phyloP scores from a whole-genome alignment of 805 yeast species.

The Spathaspora gorwiae region DNA sequence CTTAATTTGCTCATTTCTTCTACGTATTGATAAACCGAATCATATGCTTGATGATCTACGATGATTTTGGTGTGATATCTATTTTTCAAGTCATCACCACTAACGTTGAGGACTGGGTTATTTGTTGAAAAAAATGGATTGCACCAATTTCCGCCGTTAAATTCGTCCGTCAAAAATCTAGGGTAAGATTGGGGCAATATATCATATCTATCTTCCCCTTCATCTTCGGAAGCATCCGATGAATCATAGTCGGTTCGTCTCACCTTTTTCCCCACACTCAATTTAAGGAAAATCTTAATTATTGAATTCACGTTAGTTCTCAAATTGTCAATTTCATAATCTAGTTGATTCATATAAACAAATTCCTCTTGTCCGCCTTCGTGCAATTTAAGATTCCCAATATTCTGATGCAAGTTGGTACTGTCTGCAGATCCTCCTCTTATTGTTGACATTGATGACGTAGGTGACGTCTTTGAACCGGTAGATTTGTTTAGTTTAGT shows the following conservation, averaged over 20 bases:
- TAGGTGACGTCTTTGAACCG: constrained; percentile 7
- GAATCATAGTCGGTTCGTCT: constrained; percentile 32
- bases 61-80: constrained; percentile 40
- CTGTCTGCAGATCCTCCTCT: constrained; percentile 4
- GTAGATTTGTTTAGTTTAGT: constrained; percentile 20
- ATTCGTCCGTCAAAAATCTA: constrained; percentile 58
- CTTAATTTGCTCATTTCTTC: constrained; percentile 36
- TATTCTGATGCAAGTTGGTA: background rate
- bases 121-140: constrained; percentile 54
- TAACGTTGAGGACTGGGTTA: constrained; percentile 33
- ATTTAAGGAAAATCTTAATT: constrained; percentile 23
- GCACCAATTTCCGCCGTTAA: constrained; percentile 77
- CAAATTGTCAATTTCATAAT: constrained; percentile 34
- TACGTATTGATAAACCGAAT: constrained; percentile 29
- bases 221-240: constrained; percentile 33
- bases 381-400: background rate
- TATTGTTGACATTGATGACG: constrained; percentile 17
- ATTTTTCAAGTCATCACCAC: constrained; percentile 41
- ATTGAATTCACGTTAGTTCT: constrained; percentile 27
- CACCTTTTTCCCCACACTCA: constrained; percentile 31
- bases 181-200: constrained; percentile 64
- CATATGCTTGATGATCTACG: constrained; percentile 47
- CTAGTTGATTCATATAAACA: constrained; percentile 34
- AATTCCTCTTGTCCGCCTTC: constrained; percentile 2
- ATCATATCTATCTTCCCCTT: constrained; percentile 31